Evolutionary conservation across 2,329 filamentous ascomycete species (phyloP).

Genomic region (Penicillium sp.): DNA sequence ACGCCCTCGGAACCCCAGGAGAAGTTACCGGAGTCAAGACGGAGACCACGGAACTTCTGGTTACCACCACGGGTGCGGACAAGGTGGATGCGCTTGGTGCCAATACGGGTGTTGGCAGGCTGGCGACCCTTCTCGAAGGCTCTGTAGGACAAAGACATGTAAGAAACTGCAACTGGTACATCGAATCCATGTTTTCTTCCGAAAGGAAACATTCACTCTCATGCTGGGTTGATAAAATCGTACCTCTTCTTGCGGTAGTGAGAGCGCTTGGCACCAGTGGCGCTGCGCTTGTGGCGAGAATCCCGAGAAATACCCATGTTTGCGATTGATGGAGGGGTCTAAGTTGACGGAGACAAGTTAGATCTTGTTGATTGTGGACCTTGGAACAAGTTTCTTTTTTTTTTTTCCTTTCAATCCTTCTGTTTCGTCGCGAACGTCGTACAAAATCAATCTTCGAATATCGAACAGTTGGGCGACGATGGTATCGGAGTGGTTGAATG

Average conservation of each 20-base stretch:
- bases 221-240: slow-evolving; percentile 43
- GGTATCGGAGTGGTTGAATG: neutral
- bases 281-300: slow-evolving; percentile 99
- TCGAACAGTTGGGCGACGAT: slow-evolving; percentile 7
- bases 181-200: neutral
- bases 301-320: slow-evolving; percentile 99
- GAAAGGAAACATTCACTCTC: slow-evolving; percentile 45
- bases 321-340: slow-evolving; percentile 63
- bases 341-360: slow-evolving; percentile 15
- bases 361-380: slow-evolving; percentile 11
- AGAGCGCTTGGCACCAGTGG: slow-evolving; percentile 96
- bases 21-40: slow-evolving; percentile 99
- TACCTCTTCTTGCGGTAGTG: slow-evolving; percentile 71
- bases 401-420: slow-evolving; percentile 15
- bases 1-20: slow-evolving; percentile 97
- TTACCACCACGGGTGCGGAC: slow-evolving; percentile 97
- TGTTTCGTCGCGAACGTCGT: slow-evolving; percentile 17
- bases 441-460: slow-evolving; percentile 4
- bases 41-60: slow-evolving; percentile 99
- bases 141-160: slow-evolving; percentile 66
- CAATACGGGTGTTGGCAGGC: slow-evolving; percentile 99
- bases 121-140: slow-evolving; percentile 99
- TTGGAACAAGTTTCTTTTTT: slow-evolving; percentile 3
- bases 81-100: slow-evolving; percentile 91
- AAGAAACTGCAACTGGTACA: slow-evolving; percentile 51